Conservation (phyloP, 2,329 filamentous ascomycete species). For the Hyphodiscus sp. region DNA sequence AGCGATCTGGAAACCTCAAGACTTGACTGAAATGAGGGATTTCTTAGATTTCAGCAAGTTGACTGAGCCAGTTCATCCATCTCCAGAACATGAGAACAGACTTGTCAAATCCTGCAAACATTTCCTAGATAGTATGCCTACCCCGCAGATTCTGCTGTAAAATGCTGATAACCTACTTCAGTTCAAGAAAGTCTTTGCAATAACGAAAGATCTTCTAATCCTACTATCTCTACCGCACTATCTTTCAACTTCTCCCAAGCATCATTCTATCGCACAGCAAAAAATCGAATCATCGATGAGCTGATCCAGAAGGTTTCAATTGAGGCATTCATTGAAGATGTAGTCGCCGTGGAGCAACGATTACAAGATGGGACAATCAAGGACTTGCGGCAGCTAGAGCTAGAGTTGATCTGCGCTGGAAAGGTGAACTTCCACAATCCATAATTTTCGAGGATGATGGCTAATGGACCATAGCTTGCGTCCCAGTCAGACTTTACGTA, state of each 20-base stretch:
- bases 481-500: conserved; percentile 18
- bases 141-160: background rate
- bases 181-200: background rate
- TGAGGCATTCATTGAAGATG: conserved; percentile 19
- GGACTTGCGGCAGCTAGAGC: conserved; percentile 16
- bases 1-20: conserved; percentile 20
- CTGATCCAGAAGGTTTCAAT: conserved; percentile 15
- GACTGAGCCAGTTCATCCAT: background rate
- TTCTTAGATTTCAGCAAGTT: background rate
- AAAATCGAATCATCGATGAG: conserved; percentile 18
- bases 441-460: background rate
- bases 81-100: background rate
- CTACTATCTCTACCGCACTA: background rate
- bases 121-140: background rate
- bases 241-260: conserved; percentile 10
- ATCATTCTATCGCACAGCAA: conserved; percentile 13
- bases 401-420: conserved; percentile 21
- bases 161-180: background rate
- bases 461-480: conserved; percentile 7
- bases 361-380: conserved; percentile 14
- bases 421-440: conserved; percentile 14
- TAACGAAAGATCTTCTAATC: background rate
- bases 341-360: conserved; percentile 15
- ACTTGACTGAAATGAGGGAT: background rate
- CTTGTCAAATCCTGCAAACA: background rate